These are phyloP conservation scores for Areca catechu DNA, from an alignment of 176 grass and related monocot species.

Conservation along the genomic window DNA sequence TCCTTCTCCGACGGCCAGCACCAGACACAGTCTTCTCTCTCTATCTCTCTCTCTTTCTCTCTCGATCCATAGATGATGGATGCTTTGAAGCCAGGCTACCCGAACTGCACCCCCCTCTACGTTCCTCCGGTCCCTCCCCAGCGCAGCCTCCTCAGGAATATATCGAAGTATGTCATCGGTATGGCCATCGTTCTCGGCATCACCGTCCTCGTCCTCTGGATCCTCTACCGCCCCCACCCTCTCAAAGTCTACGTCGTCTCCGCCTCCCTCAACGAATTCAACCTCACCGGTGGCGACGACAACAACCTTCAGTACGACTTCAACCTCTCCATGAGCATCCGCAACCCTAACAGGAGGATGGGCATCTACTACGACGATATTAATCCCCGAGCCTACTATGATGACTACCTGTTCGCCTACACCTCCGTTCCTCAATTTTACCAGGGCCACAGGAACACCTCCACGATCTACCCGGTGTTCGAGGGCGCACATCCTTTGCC, in stretches of 20 bases:
- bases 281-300: not conserved
- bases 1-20: too few relatives aligned
- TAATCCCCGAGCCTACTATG: not conserved
- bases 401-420: slow-evolving; percentile 3
- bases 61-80: not conserved
- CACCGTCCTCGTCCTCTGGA: slow-evolving; percentile 15
- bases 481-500: not conserved
- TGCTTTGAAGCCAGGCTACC: slow-evolving; percentile 6
- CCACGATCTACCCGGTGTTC: slow-evolving; percentile 22
- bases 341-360: slow-evolving; percentile 19
- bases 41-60: too few relatives aligned
- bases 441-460: slow-evolving; percentile 40
- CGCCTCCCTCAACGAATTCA: slow-evolving; percentile 12
- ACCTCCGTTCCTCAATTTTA: not conserved
- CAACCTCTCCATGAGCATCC: slow-evolving; percentile 8
- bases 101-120: slow-evolving; percentile 15
- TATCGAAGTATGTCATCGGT: slow-evolving; percentile 16
- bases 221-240: slow-evolving; percentile 8
- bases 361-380: slow-evolving; percentile 20
- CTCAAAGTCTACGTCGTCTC: slow-evolving; percentile 4
- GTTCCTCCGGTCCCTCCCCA: slow-evolving; percentile 10
- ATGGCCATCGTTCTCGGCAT: slow-evolving; percentile 13
- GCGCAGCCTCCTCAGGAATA: slow-evolving; percentile 1
- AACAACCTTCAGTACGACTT: slow-evolving; percentile 5
- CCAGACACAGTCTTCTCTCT: too few relatives aligned